A percentile compares a stretch with the other conserved stretches of the same genome.
These are phyloP conservation scores for Endoconidiophora polonica DNA, from an alignment of 2,329 filamentous ascomycete species.

Conservation along the genomic window DNA sequence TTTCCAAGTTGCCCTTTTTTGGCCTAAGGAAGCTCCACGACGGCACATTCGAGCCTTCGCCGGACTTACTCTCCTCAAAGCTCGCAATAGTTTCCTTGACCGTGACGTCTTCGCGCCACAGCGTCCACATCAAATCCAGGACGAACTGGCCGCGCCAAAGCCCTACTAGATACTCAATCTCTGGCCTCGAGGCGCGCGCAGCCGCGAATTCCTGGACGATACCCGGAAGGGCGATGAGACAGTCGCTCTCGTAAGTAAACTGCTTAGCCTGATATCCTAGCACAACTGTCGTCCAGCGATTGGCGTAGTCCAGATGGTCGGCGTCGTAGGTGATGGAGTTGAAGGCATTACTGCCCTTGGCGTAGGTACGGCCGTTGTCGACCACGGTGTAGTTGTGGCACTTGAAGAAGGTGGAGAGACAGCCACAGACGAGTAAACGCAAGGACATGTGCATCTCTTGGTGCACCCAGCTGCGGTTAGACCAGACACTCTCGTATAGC, in stretches of 20 bases:
- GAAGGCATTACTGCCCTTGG: too few relatives aligned
- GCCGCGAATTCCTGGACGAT: background rate
- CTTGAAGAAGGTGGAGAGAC: background rate
- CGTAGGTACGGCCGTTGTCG: background rate
- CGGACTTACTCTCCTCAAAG: background rate
- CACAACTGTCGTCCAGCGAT: background rate
- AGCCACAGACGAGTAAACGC: background rate
- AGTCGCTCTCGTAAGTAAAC: background rate
- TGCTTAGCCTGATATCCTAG: background rate
- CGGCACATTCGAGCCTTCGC: background rate
- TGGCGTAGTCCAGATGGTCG: background rate
- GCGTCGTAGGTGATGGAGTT: background rate
- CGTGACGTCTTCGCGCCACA: background rate
- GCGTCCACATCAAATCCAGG: background rate
- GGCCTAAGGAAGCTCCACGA: background rate
- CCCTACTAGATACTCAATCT: background rate
- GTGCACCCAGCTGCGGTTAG: background rate
- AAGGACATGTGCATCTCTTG: background rate
- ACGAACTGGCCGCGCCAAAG: background rate
- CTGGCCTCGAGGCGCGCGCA: too few relatives aligned
- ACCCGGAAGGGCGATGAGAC: background rate
- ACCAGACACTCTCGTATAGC: background rate
- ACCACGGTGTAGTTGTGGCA: background rate
- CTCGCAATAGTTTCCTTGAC: too few relatives aligned
- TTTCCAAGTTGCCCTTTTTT: background rate